Conservation (phyloP, 1,284 basidiomycete genomes). For the Puccinia triticina region DNA sequence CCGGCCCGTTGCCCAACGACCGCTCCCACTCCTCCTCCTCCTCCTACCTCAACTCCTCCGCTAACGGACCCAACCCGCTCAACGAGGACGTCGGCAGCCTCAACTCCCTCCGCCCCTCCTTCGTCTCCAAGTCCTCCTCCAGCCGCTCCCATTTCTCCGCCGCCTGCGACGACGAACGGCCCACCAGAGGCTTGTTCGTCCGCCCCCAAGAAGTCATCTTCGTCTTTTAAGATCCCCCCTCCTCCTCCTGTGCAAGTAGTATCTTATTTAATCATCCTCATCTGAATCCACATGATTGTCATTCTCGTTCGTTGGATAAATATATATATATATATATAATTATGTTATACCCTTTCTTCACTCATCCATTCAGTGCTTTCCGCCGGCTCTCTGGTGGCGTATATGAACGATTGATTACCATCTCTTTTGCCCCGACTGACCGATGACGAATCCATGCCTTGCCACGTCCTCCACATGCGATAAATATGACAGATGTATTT, state of each 20-base stretch:
- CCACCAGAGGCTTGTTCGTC: constrained; percentile 49
- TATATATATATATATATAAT: background rate
- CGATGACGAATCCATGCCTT: too few relatives aligned
- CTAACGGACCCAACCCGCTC: too few relatives aligned
- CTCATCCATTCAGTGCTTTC: background rate
- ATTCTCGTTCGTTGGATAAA: background rate
- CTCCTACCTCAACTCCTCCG: background rate
- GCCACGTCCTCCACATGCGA: too few relatives aligned
- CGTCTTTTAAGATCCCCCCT: constrained; percentile 25
- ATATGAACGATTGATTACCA: too few relatives aligned
- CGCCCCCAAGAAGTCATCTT: constrained; percentile 51
- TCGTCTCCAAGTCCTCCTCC: constrained; percentile 18
- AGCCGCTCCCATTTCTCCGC: constrained; percentile 10
- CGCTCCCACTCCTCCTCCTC: background rate
- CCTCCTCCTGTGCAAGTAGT: background rate
- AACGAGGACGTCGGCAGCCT: background rate
- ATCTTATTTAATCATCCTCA: background rate
- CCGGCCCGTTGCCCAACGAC: background rate
- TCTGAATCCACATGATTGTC: background rate
- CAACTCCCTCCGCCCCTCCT: constrained; percentile 28
- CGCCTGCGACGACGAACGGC: constrained; percentile 21
- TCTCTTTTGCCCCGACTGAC: too few relatives aligned
- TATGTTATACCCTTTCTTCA: background rate
- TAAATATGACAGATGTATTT: too few relatives aligned
- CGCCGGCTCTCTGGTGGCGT: too few relatives aligned